phyloP scores from a whole-genome alignment of 2,329 filamentous ascomycete genomes.

The Colletotrichum sp. region DNA sequence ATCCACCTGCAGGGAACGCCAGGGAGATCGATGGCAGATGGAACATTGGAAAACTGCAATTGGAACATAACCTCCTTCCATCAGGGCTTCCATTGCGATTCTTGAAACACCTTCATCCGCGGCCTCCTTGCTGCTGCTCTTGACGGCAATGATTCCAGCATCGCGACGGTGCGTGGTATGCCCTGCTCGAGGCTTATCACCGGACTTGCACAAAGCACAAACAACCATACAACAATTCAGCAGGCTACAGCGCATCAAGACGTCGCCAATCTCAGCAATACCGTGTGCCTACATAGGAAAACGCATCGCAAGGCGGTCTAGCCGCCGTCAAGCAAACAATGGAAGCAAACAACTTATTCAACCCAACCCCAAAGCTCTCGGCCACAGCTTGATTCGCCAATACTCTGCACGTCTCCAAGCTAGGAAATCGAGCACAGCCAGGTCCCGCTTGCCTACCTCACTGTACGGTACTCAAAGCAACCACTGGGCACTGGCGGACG shows the following conservation, averaged over 20 bases:
- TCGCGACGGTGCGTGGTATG: background rate
- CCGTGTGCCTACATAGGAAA: background rate
- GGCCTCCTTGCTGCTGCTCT: background rate
- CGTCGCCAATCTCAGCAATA: background rate
- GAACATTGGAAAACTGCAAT: background rate
- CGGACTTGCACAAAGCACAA: background rate
- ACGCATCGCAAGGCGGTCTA: background rate
- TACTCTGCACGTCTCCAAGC: background rate
- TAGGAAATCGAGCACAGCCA: background rate
- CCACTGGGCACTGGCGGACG: background rate
- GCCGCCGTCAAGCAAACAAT: background rate
- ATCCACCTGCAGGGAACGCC: background rate
- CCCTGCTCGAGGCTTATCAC: background rate
- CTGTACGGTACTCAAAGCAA: background rate
- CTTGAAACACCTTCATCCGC: conserved; percentile 4
- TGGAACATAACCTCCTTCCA: conserved; percentile 9
- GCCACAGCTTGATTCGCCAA: background rate
- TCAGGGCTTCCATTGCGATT: conserved; percentile 13
- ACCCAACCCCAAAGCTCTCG: background rate
- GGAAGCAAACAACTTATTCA: background rate
- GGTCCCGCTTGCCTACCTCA: background rate
- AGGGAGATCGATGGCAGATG: background rate
- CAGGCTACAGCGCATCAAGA: background rate
- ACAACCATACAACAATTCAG: background rate
- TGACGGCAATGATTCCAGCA: background rate